phyloP scores from a whole-genome alignment of 192 early-diverging fungal genomes.

The Chytriomyces confervae region DNA sequence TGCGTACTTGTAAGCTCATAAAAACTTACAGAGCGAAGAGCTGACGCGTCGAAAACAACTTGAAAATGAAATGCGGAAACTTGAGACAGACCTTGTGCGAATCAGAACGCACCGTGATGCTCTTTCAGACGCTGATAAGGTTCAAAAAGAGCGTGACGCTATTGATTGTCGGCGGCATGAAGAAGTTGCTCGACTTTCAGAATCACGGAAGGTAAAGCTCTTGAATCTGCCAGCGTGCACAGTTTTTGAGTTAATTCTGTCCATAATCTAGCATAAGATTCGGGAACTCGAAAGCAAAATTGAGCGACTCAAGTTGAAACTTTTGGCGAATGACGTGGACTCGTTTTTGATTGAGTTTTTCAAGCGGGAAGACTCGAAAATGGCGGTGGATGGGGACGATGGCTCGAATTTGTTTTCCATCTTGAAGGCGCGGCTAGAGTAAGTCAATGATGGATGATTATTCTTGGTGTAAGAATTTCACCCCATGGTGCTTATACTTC shows the following conservation, averaged over 20 bases:
- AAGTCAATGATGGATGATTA: not conserved
- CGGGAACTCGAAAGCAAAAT: slow-evolving; percentile 51
- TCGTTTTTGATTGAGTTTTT: slow-evolving; percentile 51
- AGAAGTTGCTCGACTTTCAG: slow-evolving; percentile 47
- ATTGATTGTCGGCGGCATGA: slow-evolving; percentile 44
- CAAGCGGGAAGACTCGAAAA: not conserved
- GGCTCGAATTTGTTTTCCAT: slow-evolving; percentile 42
- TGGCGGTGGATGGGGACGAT: slow-evolving; percentile 20
- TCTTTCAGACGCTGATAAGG: slow-evolving; percentile 46
- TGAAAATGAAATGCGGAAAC: slow-evolving; percentile 50
- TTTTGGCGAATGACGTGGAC: slow-evolving; percentile 46
- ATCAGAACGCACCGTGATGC: slow-evolving; percentile 51
- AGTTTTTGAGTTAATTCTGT: slow-evolving; percentile 9
- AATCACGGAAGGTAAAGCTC: slow-evolving; percentile 44
- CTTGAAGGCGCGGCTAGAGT: slow-evolving; percentile 38
- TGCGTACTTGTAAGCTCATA: not conserved
- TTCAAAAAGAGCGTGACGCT: slow-evolving; percentile 48
- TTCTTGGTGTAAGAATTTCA: not conserved
- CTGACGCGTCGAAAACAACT: slow-evolving; percentile 44
- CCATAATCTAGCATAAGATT: slow-evolving; percentile 43
- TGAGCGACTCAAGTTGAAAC: slow-evolving; percentile 47
- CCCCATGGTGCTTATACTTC: not conserved
- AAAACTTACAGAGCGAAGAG: slow-evolving; percentile 42
- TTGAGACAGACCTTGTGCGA: slow-evolving; percentile 51
- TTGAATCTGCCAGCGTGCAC: not conserved